Conservation (phyloP, 495 filamentous ascomycete genomes). For the Lentithecium fluviatile region DNA sequence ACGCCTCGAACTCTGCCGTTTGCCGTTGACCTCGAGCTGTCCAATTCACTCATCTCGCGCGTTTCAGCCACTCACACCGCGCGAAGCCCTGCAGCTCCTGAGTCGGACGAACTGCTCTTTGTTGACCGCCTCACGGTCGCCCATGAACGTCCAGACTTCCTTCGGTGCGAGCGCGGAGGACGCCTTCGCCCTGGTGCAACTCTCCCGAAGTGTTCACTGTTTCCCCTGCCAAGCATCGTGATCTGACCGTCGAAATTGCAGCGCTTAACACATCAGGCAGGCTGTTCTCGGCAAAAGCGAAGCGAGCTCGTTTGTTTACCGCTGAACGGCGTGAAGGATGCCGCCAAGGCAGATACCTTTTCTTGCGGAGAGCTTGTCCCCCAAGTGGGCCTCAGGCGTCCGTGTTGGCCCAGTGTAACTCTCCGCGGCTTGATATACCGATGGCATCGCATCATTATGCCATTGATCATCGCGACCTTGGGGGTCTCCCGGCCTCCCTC, state of each 20-base stretch:
- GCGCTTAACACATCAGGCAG: slow-evolving; percentile 14
- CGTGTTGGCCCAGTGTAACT: too few relatives aligned
- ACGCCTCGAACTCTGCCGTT: not conserved
- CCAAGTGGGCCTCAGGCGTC: too few relatives aligned
- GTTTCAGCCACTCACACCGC: slow-evolving; percentile 7
- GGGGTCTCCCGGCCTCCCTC: too few relatives aligned
- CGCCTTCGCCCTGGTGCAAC: not conserved
- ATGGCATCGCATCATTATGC: too few relatives aligned
- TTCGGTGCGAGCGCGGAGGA: not conserved
- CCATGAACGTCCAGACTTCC: not conserved
- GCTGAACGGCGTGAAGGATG: too few relatives aligned
- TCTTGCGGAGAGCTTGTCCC: too few relatives aligned
- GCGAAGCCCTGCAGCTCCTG: slow-evolving; percentile 13
- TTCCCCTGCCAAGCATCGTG: slow-evolving; percentile 15
- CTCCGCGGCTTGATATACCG: too few relatives aligned
- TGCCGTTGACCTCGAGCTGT: too few relatives aligned
- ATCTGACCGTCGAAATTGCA: not conserved
- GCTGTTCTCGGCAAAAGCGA: too few relatives aligned
- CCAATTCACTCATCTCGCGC: not conserved
- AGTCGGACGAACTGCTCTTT: not conserved
- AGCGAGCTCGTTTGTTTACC: too few relatives aligned
- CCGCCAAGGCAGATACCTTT: too few relatives aligned
- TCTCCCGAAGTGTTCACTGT: not conserved
- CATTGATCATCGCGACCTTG: too few relatives aligned
- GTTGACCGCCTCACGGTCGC: not conserved